A percentile compares a stretch with the other conserved stretches of the same genome.
phyloP scores from a whole-genome alignment of 106 monocot species.

The Acorus calamus region DNA sequence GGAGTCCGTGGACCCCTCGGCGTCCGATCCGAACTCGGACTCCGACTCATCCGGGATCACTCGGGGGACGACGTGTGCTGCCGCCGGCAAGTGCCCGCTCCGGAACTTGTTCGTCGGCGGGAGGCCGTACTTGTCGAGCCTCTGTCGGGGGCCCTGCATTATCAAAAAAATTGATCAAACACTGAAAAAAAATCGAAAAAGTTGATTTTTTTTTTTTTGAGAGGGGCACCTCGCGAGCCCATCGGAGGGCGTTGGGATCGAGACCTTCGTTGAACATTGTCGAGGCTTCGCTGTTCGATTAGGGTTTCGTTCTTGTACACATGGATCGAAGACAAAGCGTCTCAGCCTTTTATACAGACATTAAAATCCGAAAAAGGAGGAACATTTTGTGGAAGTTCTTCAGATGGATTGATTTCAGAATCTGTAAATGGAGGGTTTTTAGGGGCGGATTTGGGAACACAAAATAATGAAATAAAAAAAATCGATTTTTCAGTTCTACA shows the following conservation, averaged over 20 bases:
- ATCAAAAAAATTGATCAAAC: neutral
- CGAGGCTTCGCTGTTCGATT: neutral
- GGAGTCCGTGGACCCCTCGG: constrained; percentile 60
- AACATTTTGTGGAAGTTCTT: no score
- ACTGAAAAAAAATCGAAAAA: neutral
- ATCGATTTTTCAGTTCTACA: no score
- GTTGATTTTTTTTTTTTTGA: neutral
- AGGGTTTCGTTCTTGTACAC: no score
- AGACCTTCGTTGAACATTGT: constrained; percentile 38
- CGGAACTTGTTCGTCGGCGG: constrained; percentile 83
- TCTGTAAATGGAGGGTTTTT: no score
- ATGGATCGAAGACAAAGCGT: no score
- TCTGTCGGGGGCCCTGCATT: no score
- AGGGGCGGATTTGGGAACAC: no score
- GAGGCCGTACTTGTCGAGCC: constrained; percentile 20
- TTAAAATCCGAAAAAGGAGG: no score
- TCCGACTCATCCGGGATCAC: constrained; percentile 23
- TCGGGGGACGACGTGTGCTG: constrained; percentile 21
- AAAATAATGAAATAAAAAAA: no score
- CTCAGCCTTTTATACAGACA: no score
- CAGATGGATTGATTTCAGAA: no score
- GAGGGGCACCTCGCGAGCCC: constrained; percentile 26
- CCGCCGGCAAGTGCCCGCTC: constrained; percentile 57
- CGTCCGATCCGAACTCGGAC: constrained; percentile 50
- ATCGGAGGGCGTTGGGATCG: constrained; percentile 32